Percentiles rank a stretch among this genome's conserved stretches.
phyloP scores from a whole-genome alignment of 2,329 filamentous ascomycete genomes.

The Hypoxylon sp. region DNA sequence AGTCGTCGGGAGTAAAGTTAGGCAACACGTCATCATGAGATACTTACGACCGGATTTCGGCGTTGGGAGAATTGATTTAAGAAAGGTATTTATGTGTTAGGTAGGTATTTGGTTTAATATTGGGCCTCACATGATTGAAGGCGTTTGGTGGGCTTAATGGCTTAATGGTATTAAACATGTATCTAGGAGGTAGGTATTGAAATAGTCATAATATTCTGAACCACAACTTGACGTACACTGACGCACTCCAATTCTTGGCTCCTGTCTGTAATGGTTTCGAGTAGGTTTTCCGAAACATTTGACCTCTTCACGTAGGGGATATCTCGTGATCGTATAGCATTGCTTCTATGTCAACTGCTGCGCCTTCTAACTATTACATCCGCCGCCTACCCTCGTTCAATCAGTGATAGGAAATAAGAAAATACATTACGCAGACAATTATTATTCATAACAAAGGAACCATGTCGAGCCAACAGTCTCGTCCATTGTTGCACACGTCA shows the following conservation, averaged over 20 bases:
- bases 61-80: not conserved
- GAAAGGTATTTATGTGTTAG: not conserved
- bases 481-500: not conserved
- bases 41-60: not conserved
- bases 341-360: no score
- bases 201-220: not conserved
- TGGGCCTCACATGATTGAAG: not conserved
- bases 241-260: no score
- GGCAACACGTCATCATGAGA: not conserved
- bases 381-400: no score
- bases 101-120: not conserved
- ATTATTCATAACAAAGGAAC: not conserved
- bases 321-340: no score
- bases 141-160: not conserved
- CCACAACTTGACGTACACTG: no score
- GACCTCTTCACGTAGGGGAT: no score
- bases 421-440: not conserved
- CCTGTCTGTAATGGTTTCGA: no score
- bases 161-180: no score
- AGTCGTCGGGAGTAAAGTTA: not conserved
- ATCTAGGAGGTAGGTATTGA: not conserved
- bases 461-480: not conserved
- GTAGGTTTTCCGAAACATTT: no score
- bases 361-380: no score
- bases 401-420: no score